A percentile compares a stretch with the other conserved stretches of the same genome.
Evolutionary conservation across 1,284 basidiomycete genomes (phyloP).

Genomic region (Agaricales sp.): DNA sequence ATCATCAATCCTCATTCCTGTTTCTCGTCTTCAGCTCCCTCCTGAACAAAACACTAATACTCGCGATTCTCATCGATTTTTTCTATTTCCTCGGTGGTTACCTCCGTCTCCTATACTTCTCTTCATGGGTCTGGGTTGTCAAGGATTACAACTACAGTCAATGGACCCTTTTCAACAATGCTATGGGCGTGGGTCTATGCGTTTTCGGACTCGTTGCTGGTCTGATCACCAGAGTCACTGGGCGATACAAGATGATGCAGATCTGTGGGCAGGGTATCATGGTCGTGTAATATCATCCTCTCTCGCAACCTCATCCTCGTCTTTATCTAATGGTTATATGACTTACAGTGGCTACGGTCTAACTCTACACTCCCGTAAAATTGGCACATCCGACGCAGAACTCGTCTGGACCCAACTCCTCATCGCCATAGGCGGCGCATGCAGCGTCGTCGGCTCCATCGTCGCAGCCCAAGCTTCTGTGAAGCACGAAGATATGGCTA

Average conservation of each 20-base stretch:
- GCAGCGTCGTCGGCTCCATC: slow-evolving; percentile 15
- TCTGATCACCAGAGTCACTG: slow-evolving; percentile 8
- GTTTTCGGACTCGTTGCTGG: slow-evolving; percentile 9
- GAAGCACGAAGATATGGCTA: slow-evolving; percentile 17
- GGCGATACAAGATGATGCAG: slow-evolving; percentile 11
- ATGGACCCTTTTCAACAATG: slow-evolving; percentile 12
- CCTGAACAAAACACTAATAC: slow-evolving; percentile 11
- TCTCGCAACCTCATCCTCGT: slow-evolving; percentile 3
- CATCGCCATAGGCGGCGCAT: slow-evolving; percentile 15
- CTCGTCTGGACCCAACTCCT: slow-evolving; percentile 16
- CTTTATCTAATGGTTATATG: not conserved
- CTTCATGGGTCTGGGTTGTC: slow-evolving; percentile 10
- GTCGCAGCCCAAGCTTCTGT: slow-evolving; percentile 17
- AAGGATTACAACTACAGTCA: slow-evolving; percentile 9
- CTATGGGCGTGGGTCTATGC: slow-evolving; percentile 9
- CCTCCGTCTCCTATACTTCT: slow-evolving; percentile 8
- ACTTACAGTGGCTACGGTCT: not conserved
- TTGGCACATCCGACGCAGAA: slow-evolving; percentile 4
- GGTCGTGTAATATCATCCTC: slow-evolving; percentile 15
- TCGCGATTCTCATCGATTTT: slow-evolving; percentile 11
- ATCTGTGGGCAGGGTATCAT: slow-evolving; percentile 10
- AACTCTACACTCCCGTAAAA: not conserved
- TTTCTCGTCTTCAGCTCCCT: not conserved
- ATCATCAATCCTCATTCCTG: not conserved
- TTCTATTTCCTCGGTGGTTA: slow-evolving; percentile 5